phyloP scores from a whole-genome alignment of 345 rosid genomes.

The Aegle marmelos region DNA sequence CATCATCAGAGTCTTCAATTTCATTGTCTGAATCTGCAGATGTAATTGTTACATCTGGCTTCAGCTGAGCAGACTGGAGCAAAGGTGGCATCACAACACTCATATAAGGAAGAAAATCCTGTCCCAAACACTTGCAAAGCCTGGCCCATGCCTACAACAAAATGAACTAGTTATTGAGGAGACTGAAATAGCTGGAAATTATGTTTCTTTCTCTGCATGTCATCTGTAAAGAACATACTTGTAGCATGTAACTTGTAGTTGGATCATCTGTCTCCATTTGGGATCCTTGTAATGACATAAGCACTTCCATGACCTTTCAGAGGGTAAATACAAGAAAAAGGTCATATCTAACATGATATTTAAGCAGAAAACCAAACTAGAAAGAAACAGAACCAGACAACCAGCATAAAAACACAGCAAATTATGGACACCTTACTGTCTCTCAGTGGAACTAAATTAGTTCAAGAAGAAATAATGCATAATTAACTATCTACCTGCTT shows the following conservation, averaged over 20 bases:
- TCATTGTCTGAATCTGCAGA: conserved; percentile 97
- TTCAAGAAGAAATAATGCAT: neutral
- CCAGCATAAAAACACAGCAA: neutral
- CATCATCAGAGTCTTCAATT: conserved; percentile 90
- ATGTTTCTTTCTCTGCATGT: conserved; percentile 1
- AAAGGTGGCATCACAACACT: conserved; percentile 97
- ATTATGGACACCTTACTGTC: neutral
- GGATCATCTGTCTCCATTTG: conserved; percentile 99
- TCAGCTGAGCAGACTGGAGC: conserved; percentile 96
- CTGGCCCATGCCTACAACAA: conserved; percentile 93
- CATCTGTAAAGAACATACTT: conserved; percentile 42
- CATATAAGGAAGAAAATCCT: conserved; percentile 98
- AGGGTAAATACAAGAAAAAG: neutral
- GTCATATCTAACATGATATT: neutral
- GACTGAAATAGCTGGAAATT: neutral
- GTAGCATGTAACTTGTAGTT: conserved; percentile 96
- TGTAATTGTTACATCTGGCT: conserved; percentile 98
- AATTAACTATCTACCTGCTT: conserved; percentile 60
- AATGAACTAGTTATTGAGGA: conserved; percentile 4
- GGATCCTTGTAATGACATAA: conserved; percentile 96
- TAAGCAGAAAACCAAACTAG: neutral
- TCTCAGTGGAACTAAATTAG: neutral
- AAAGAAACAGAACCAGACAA: neutral
- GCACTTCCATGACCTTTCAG: conserved; percentile 96
- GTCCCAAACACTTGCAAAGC: conserved; percentile 98